Percentiles rank a stretch among this genome's conserved stretches.
Conservation (phyloP, 352 stramenopile genomes). For the Phytophthora pistaciae region DNA sequence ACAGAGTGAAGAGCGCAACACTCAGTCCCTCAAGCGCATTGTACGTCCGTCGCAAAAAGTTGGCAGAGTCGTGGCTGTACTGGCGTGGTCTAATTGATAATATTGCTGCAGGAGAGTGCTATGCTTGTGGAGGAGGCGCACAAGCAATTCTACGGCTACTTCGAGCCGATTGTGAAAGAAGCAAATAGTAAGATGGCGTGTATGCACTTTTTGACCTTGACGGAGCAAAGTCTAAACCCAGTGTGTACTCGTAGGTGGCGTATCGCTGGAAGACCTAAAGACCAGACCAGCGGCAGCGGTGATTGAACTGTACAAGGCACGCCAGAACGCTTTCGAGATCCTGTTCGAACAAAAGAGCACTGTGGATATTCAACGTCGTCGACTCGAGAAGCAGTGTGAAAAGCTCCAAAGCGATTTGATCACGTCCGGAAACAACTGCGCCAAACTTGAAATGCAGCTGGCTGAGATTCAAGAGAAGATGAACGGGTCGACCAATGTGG, state of each 20-base stretch:
- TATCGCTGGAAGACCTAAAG: constrained; percentile 55
- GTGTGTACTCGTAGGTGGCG: constrained; percentile 33
- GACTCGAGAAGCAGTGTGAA: constrained; percentile 60
- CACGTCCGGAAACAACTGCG: constrained; percentile 49
- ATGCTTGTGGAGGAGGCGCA: constrained; percentile 52
- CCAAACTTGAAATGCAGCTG: constrained; percentile 58
- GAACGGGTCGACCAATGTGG: constrained; percentile 45
- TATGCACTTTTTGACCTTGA: not conserved
- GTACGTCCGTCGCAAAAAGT: constrained; percentile 36
- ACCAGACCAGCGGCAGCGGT: constrained; percentile 52
- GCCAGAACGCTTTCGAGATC: constrained; percentile 70
- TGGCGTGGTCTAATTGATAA: constrained; percentile 7
- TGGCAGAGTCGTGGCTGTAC: not conserved
- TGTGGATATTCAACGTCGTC: constrained; percentile 54
- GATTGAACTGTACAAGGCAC: constrained; percentile 63
- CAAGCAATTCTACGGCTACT: constrained; percentile 59
- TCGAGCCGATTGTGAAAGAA: constrained; percentile 57
- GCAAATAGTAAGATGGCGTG: constrained; percentile 40
- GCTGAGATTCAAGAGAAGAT: constrained; percentile 56
- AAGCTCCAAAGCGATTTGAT: constrained; percentile 61
- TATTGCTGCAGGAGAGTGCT: constrained; percentile 43
- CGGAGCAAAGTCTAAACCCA: not conserved
- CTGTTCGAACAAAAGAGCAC: constrained; percentile 67
- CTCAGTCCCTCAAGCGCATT: constrained; percentile 53
- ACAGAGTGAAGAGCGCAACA: constrained; percentile 61